These are phyloP conservation scores for Aspergillus ruber DNA, from an alignment of 2,329 filamentous ascomycete genomes.

Conservation along the genomic window DNA sequence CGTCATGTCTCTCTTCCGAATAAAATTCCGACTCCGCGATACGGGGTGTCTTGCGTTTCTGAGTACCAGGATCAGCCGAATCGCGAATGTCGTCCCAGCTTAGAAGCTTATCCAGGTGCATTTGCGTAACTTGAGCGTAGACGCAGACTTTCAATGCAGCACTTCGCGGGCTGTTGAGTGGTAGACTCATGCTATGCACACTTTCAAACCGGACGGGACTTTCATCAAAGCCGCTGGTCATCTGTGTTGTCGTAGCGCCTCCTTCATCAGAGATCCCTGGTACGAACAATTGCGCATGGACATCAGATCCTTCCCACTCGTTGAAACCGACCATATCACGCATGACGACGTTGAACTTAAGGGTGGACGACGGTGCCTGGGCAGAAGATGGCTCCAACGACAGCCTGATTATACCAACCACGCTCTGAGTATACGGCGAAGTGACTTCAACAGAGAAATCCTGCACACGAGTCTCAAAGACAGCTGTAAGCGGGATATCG, in stretches of 20 bases:
- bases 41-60: conserved; percentile 57
- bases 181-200: conserved; percentile 95
- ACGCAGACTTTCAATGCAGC: conserved; percentile 79
- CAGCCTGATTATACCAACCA: conserved; percentile 82
- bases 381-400: conserved; percentile 91
- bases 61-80: conserved; percentile 49
- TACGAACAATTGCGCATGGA: conserved; percentile 95
- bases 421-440: conserved; percentile 85
- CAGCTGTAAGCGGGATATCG: conserved; percentile 83
- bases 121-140: conserved; percentile 81
- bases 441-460: conserved; percentile 87
- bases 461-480: conserved; percentile 90
- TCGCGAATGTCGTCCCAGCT: conserved; percentile 99
- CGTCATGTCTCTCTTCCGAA: conserved; percentile 86
- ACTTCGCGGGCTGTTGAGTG: conserved; percentile 66
- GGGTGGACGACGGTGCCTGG: conserved; percentile 79
- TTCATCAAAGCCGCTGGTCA: conserved; percentile 91
- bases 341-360: conserved; percentile 99
- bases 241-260: conserved; percentile 88
- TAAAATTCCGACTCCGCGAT: conserved; percentile 90
- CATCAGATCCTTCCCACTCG: conserved; percentile 88
- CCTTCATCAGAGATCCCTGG: conserved; percentile 84
- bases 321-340: conserved; percentile 91
- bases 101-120: conserved; percentile 93
- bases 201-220: conserved; percentile 90